Base-by-base conservation (phyloP, 1,284 basidiomycete genomes). In the Mycosarcoma maydis region DNA sequence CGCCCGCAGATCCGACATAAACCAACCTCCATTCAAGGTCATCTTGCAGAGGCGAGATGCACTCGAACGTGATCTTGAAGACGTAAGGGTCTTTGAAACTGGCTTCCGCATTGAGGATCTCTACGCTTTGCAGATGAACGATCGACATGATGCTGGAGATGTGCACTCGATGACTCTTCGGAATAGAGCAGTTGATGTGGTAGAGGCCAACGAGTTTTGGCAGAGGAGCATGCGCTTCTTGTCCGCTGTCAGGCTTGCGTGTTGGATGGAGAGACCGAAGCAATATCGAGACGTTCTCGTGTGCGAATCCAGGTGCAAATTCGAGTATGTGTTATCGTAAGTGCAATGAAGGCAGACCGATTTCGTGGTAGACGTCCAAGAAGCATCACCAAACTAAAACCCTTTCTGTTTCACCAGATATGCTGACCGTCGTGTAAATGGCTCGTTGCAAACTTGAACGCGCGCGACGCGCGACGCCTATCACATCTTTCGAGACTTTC, bases 11-110 rank as follows among this genome's bases (percentile, higher is more conserved):
- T 4, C 96, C 94, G 48, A 98, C 95, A 82, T 97, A 98, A 67
- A 97, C 93, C 67, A 99, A 88, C 73, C 89, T 90, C 95, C 95
- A 98, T 83, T 98, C 95, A 68, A 98, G 88, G 83, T 98, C 95
- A 78, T 98, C 94, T 77, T 90, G 88, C 47, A 98, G 86, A 10
- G 90, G 89, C 7, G 94, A 90, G 73, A 98, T 94, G 83, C 94
- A 98, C 82, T 98, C 96, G 75, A 98, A 99, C 0, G 94, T 96
- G 82, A 99, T 94, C 74, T 92, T 89, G 83, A 98, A 97, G 73
- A 89, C 87, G 84, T 98, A 98, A 33, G 90, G 86, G 78, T 98
- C 94, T 54, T 59, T 26, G 54, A 80, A 81, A 14, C 72, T 61
- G 30, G 78, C 78, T 40, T 73, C 65, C 29, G 72, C 67, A 43